Conservation (phyloP, 2,329 filamentous ascomycete species). For the Rutstroemia sp. region DNA sequence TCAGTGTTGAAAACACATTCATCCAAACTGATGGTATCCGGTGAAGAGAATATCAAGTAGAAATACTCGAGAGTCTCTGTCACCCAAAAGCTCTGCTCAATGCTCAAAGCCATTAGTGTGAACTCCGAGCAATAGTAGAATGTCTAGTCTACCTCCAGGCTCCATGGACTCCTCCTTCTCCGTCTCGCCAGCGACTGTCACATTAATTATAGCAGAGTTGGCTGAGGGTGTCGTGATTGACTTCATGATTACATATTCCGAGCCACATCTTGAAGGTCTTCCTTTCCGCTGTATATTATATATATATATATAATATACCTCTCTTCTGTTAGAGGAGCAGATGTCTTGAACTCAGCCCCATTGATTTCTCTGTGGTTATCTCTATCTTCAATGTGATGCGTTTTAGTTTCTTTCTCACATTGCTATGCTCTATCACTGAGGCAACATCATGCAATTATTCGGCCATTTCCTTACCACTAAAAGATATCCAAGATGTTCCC, state of each 20-base stretch:
- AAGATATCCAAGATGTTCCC: background rate
- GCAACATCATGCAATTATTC: background rate
- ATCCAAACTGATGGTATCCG: slow-evolving; percentile 48
- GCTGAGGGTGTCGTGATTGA: slow-evolving; percentile 34
- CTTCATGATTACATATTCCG: slow-evolving; percentile 41
- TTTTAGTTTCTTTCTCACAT: background rate
- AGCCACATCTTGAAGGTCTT: slow-evolving; percentile 32
- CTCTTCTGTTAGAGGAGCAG: too few relatives aligned
- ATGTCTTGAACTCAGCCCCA: too few relatives aligned
- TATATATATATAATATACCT: too few relatives aligned
- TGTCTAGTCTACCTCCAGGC: slow-evolving; percentile 37
- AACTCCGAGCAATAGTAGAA: background rate
- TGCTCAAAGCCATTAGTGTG: background rate
- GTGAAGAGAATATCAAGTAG: slow-evolving; percentile 43
- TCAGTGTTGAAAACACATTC: slow-evolving; percentile 42
- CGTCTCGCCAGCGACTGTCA: slow-evolving; percentile 20
- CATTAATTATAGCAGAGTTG: slow-evolving; percentile 35
- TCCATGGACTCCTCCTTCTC: slow-evolving; percentile 46
- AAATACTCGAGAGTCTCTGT: slow-evolving; percentile 58
- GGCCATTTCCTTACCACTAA: background rate
- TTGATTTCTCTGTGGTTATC: too few relatives aligned
- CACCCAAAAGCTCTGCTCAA: slow-evolving; percentile 43
- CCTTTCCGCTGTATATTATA: slow-evolving; percentile 14
- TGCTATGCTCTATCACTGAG: background rate
- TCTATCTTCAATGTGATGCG: too few relatives aligned